phyloP scores from a whole-genome alignment of 108 stramenopile species.

The Fistulifera solaris region DNA sequence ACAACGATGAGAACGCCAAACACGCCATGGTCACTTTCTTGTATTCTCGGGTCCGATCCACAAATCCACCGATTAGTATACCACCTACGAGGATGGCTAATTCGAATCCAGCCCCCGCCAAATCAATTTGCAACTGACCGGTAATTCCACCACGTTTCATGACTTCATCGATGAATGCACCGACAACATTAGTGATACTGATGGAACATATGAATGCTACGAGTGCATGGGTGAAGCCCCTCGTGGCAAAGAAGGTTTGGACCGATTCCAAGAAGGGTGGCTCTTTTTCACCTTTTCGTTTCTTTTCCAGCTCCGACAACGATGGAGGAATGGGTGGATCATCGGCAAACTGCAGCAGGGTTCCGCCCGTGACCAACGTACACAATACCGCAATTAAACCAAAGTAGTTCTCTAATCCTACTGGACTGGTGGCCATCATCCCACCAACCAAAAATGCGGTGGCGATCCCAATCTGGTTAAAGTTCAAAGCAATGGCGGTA shows the following conservation, averaged over 20 bases:
- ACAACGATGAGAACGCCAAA: slow-evolving; percentile 38
- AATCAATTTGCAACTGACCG: slow-evolving; percentile 63
- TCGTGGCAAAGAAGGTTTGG: slow-evolving; percentile 53
- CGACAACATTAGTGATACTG: slow-evolving; percentile 78
- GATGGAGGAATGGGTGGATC: slow-evolving; percentile 49
- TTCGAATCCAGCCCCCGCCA: slow-evolving; percentile 88
- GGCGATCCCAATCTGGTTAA: slow-evolving; percentile 78
- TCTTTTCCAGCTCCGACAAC: slow-evolving; percentile 48
- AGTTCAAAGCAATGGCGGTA: slow-evolving; percentile 62
- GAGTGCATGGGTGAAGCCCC: slow-evolving; percentile 53
- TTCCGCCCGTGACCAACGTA: slow-evolving; percentile 32
- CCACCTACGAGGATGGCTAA: slow-evolving; percentile 78
- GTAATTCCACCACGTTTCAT: slow-evolving; percentile 76
- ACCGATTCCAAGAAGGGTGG: slow-evolving; percentile 76
- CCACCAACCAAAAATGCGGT: slow-evolving; percentile 67
- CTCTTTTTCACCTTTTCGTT: slow-evolving; percentile 47
- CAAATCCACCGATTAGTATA: slow-evolving; percentile 76
- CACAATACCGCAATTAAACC: slow-evolving; percentile 35
- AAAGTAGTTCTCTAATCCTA: slow-evolving; percentile 43
- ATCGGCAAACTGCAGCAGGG: slow-evolving; percentile 47
- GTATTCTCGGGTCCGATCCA: slow-evolving; percentile 79
- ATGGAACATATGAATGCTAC: slow-evolving; percentile 78
- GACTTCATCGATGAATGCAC: slow-evolving; percentile 85
- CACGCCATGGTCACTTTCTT: slow-evolving; percentile 75
- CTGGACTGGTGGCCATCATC: slow-evolving; percentile 28